phyloP scores from a whole-genome alignment of 257 asterid genomes.

The Penstemon davidsonii region DNA sequence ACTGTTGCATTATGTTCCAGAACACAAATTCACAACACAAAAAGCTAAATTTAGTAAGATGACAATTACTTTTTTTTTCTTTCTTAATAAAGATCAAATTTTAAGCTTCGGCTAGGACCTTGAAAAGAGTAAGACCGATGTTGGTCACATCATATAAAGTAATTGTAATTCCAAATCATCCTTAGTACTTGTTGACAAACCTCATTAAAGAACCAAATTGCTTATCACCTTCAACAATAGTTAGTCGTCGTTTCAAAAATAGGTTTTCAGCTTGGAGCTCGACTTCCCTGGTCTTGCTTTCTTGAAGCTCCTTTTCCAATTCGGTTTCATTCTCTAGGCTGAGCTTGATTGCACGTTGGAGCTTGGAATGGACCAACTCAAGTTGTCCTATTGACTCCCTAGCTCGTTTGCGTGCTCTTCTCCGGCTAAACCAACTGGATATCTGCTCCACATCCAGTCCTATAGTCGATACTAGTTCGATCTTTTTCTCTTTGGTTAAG shows the following conservation, averaged over 20 bases:
- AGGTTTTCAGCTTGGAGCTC: constrained; percentile 26
- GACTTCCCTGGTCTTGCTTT: constrained; percentile 22
- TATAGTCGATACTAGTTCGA: constrained; percentile 25
- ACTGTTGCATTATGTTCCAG: too few relatives aligned
- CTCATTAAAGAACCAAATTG: constrained; percentile 21
- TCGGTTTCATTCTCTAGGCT: constrained; percentile 7
- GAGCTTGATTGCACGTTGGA: constrained; percentile 14
- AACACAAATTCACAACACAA: too few relatives aligned
- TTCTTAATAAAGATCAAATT: too few relatives aligned
- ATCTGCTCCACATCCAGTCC: constrained; percentile 45
- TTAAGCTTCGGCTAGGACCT: too few relatives aligned
- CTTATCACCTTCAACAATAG: constrained; percentile 18
- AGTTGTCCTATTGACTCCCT: constrained; percentile 11
- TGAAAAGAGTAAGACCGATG: too few relatives aligned
- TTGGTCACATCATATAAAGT: too few relatives aligned
- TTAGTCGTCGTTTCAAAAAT: constrained; percentile 21
- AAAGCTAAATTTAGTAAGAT: too few relatives aligned
- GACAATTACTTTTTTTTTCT: too few relatives aligned
- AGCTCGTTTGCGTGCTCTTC: constrained; percentile 24
- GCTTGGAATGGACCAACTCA: constrained; percentile 8
- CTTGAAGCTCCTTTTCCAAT: constrained; percentile 20
- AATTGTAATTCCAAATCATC: too few relatives aligned
- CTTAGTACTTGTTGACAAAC: background rate
- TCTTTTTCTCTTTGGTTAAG: constrained; percentile 21
- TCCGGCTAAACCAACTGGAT: constrained; percentile 38